These are phyloP conservation scores for Aureobasidium sp. DNA, from an alignment of 2,329 filamentous ascomycete genomes.

Conservation along the genomic window DNA sequence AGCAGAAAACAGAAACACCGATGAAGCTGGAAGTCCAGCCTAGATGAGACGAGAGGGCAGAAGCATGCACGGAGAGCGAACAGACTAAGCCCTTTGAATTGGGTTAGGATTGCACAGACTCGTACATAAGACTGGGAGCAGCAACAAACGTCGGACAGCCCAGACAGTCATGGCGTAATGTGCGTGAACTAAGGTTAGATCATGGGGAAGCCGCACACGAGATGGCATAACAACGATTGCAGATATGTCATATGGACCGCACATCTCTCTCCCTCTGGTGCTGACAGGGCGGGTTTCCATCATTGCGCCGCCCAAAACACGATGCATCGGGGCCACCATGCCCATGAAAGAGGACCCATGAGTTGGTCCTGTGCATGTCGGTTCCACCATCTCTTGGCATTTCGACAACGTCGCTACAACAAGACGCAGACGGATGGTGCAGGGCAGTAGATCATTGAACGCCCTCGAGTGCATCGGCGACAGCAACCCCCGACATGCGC, in stretches of 20 bases:
- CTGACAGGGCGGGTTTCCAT: constrained; percentile 7
- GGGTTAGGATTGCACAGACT: constrained; percentile 7
- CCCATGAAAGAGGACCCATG: background rate
- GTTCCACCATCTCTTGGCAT: constrained; percentile 10
- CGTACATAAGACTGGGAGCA: constrained; percentile 9
- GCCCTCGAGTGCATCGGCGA: constrained; percentile 2
- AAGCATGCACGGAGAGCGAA: background rate
- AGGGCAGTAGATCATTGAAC: constrained; percentile 12
- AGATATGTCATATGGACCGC: constrained; percentile 14
- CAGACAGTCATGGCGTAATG: constrained; percentile 15
- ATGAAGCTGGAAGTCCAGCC: constrained; percentile 2
- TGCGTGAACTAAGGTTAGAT: constrained; percentile 12
- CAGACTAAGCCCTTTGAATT: background rate
- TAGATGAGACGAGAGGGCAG: constrained; percentile 10
- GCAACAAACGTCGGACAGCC: constrained; percentile 8
- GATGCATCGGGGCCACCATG: constrained; percentile 7
- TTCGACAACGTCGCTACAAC: constrained; percentile 8
- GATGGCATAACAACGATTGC: constrained; percentile 9
- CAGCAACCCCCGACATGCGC: background rate
- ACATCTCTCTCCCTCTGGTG: constrained; percentile 4
- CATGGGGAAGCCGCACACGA: constrained; percentile 6
- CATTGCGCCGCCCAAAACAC: background rate
- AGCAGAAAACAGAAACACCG: background rate
- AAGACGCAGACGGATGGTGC: background rate
- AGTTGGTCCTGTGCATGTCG: constrained; percentile 6